These are phyloP conservation scores for Mycena venus DNA, from an alignment of 768 basidiomycete species.

Conservation along the genomic window DNA sequence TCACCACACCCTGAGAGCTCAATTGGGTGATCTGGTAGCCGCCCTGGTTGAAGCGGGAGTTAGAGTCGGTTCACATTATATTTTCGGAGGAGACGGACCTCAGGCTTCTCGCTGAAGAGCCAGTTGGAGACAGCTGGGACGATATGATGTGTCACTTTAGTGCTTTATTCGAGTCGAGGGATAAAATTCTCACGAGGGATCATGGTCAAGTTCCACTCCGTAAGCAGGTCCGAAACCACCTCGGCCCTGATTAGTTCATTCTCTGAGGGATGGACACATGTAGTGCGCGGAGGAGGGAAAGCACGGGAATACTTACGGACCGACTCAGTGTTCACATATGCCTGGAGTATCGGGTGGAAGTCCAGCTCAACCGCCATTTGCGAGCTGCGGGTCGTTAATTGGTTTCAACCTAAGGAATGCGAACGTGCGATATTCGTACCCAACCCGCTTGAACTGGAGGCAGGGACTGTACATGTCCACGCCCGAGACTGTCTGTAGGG, in stretches of 20 bases:
- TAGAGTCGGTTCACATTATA: too few species aligned
- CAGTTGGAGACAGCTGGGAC: too few species aligned
- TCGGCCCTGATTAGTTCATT: not conserved
- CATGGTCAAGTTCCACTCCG: not conserved
- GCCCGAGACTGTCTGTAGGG: not conserved
- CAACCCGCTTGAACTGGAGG: not conserved
- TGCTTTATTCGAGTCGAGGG: too few species aligned
- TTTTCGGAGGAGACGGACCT: too few species aligned
- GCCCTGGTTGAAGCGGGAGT: not conserved
- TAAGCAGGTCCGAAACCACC: not conserved
- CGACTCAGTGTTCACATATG: not conserved
- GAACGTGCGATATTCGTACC: not conserved
- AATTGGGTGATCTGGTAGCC: not conserved
- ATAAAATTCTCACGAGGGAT: too few species aligned
- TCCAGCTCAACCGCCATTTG: not conserved
- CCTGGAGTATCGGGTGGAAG: not conserved
- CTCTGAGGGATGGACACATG: not conserved
- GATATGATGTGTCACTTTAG: too few species aligned
- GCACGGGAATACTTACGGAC: not conserved
- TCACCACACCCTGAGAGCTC: too few species aligned
- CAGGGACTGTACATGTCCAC: not conserved
- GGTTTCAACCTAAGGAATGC: not conserved
- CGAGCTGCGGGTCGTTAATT: not conserved
- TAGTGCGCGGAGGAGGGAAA: not conserved
- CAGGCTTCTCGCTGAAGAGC: too few species aligned